Evolutionary conservation across 139 green algal genomes (phyloP).

Genomic region (Chlorella sp.): DNA sequence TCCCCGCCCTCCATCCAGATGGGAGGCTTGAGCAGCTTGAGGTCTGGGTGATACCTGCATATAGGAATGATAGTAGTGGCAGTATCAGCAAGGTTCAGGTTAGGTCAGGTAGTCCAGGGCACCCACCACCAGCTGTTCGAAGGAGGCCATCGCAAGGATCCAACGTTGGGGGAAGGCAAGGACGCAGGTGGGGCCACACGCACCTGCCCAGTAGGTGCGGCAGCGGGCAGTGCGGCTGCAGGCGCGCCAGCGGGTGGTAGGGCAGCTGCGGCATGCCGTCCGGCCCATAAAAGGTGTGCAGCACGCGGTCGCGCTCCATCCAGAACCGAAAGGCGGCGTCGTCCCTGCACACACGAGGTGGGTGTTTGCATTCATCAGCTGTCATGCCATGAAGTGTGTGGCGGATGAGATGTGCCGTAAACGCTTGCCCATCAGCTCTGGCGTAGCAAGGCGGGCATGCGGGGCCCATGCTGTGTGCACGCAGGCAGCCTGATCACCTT

Average conservation of each 20-base stretch:
- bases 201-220: background rate
- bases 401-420: background rate
- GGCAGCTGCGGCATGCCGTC: slow-evolving; percentile 8
- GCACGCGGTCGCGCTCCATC: slow-evolving; percentile 26
- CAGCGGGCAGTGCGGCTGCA: slow-evolving; percentile 18
- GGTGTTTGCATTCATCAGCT: background rate
- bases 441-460: background rate
- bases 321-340: slow-evolving; percentile 25
- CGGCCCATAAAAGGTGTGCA: slow-evolving; percentile 25
- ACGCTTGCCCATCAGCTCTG: background rate
- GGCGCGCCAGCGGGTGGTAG: slow-evolving; percentile 21
- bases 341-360: background rate
- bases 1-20: no score
- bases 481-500: no score
- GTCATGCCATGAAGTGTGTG: background rate
- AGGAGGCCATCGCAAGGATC: no score
- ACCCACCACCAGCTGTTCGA: no score
- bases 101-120: no score
- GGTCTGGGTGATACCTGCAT: no score
- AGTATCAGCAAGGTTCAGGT: no score
- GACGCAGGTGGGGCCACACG: no score
- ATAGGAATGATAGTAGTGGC: no score
- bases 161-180: no score
- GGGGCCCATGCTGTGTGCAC: background rate
- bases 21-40: no score